Conservation (phyloP, 2,329 filamentous ascomycete species). For the Calonectria multiphialidica region DNA sequence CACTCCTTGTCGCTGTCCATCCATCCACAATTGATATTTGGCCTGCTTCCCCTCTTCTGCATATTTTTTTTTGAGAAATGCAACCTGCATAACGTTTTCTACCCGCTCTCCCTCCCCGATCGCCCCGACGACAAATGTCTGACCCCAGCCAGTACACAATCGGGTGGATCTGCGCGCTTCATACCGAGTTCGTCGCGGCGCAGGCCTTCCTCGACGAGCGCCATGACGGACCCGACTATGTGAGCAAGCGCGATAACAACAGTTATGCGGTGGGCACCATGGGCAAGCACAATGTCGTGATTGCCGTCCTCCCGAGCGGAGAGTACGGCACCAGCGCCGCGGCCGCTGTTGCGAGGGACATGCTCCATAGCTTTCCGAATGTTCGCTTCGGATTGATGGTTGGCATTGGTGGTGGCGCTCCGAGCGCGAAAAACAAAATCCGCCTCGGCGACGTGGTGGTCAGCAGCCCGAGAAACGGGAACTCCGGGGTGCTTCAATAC, state of each 20-base stretch:
- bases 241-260: constrained; percentile 23
- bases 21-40: too few species aligned
- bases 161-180: constrained; percentile 7
- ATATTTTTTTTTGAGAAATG: too few species aligned
- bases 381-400: constrained; percentile 15
- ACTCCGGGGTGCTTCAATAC: neutral
- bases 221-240: neutral
- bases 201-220: neutral
- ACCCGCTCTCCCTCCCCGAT: neutral
- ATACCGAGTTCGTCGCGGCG: neutral
- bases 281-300: constrained; percentile 32
- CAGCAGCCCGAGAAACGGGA: neutral
- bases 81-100: too few species aligned
- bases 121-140: neutral
- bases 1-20: too few species aligned
- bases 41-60: too few species aligned
- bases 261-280: constrained; percentile 32
- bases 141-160: neutral
- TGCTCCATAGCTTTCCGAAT: constrained; percentile 32
- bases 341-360: constrained; percentile 43
- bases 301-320: constrained; percentile 26
- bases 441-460: constrained; percentile 14
- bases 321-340: constrained; percentile 30
- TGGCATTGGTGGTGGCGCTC: constrained; percentile 13
- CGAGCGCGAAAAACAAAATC: neutral